phyloP scores from a whole-genome alignment of 495 filamentous ascomycete species.

The Penicillium samsonianum region DNA sequence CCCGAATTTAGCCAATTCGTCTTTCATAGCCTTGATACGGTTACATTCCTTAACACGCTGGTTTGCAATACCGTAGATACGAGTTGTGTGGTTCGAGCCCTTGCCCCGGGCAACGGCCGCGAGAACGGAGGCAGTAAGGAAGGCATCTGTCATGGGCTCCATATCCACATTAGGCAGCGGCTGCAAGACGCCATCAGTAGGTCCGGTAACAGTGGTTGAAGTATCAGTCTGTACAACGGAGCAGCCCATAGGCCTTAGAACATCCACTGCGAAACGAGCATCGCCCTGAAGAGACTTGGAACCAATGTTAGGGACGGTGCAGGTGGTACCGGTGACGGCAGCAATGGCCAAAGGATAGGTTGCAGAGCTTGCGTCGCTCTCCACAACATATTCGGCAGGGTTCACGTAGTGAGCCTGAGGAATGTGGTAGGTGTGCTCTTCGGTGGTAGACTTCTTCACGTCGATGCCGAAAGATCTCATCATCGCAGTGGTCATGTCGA shows the following conservation, averaged over 20 bases:
- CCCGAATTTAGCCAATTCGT: conserved; percentile 93
- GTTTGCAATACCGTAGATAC: conserved; percentile 95
- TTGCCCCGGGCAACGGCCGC: conserved; percentile 81
- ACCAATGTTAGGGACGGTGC: conserved; percentile 95
- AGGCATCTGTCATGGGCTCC: conserved; percentile 99
- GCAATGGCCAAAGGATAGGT: conserved; percentile 96
- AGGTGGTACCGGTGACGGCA: conserved; percentile 90
- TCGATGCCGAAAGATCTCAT: conserved; percentile 91
- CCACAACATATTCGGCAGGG: conserved; percentile 83
- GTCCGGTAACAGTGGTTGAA: conserved; percentile 92
- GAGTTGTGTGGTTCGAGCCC: conserved; percentile 60
- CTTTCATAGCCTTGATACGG: conserved; percentile 93
- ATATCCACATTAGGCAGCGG: conserved; percentile 83
- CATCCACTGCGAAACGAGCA: conserved; percentile 90
- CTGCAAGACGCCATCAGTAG: conserved; percentile 68
- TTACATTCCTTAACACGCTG: conserved; percentile 99
- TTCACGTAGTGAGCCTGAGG: conserved; percentile 83
- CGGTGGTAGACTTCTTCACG: conserved; percentile 68
- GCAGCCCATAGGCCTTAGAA: conserved; percentile 93
- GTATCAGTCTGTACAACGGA: conserved; percentile 77
- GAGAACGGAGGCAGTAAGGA: conserved; percentile 90
- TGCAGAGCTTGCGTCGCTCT: conserved; percentile 96
- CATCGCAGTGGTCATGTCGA: conserved; percentile 98
- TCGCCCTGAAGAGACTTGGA: conserved; percentile 90
- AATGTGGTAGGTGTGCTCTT: conserved; percentile 92